Percentiles rank a stretch among this genome's conserved stretches.
phyloP scores from a whole-genome alignment of 768 basidiomycete genomes.

The Amanita rubescens region DNA sequence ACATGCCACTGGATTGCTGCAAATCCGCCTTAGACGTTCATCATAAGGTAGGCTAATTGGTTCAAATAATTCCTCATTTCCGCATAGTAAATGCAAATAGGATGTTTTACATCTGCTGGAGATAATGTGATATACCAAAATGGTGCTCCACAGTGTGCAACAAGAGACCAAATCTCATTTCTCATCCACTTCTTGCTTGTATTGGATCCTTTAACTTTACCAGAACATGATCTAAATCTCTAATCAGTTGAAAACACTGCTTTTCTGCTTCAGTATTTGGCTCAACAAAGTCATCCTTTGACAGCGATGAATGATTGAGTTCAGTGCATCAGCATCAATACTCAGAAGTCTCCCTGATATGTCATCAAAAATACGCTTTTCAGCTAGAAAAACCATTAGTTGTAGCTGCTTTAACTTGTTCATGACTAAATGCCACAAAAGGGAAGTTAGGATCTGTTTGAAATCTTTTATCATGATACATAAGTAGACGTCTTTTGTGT shows the following conservation, averaged over 20 bases:
- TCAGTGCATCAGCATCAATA: conserved; percentile 10
- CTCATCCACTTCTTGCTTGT: no score
- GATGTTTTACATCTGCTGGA: conserved; percentile 21
- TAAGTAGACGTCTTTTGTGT: no score
- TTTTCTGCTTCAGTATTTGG: background rate
- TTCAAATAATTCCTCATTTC: conserved; percentile 11
- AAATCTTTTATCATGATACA: no score
- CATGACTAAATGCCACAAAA: no score
- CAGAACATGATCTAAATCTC: conserved; percentile 17
- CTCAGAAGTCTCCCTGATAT: conserved; percentile 10
- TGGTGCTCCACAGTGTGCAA: no score
- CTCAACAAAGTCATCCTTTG: no score
- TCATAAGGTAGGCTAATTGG: conserved; percentile 4
- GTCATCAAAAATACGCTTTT: conserved; percentile 12
- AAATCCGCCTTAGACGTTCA: conserved; percentile 9
- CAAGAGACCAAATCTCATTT: no score
- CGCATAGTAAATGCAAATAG: conserved; percentile 25
- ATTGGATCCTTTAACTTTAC: no score
- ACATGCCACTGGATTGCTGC: conserved; percentile 21
- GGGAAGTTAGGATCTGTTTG: no score
- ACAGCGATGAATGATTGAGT: conserved; percentile 10
- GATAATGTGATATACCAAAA: no score
- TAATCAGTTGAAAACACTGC: conserved; percentile 13
- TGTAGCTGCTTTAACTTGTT: no score
- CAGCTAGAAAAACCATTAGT: conserved; percentile 15